Evolutionary conservation across 1,284 basidiomycete species (phyloP).

Genomic region (Bondarzewia mesenterica): DNA sequence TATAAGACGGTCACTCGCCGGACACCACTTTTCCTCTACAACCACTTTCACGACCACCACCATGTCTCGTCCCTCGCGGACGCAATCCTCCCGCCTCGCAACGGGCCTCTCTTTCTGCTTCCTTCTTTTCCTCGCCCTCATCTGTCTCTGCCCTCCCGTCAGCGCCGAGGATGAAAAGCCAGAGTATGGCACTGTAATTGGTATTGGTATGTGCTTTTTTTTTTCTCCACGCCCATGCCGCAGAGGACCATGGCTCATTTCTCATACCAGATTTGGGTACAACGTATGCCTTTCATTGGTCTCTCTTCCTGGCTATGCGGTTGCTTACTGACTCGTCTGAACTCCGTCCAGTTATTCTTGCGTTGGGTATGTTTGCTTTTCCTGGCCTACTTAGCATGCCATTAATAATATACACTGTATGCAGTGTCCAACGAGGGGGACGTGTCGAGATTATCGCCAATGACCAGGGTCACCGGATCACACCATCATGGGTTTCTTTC

Average conservation of each 20-base stretch:
- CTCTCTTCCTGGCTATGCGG: not conserved
- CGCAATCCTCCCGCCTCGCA: constrained; percentile 48
- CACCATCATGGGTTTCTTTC: constrained; percentile 92
- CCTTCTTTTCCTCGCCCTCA: constrained; percentile 54
- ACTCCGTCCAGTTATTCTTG: constrained; percentile 55
- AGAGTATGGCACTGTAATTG: constrained; percentile 90
- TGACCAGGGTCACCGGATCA: constrained; percentile 96
- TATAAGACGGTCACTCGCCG: not conserved
- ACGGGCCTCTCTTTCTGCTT: constrained; percentile 60
- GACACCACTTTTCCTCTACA: not conserved
- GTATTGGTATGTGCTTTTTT: constrained; percentile 70
- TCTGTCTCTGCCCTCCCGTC: constrained; percentile 54
- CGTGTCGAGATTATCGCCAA: constrained; percentile 96
- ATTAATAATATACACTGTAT: not conserved
- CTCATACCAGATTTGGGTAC: constrained; percentile 62
- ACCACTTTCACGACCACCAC: constrained; percentile 11
- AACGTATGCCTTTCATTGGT: constrained; percentile 39
- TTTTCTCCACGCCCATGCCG: not conserved
- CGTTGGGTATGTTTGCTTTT: constrained; percentile 41
- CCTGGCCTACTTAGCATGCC: constrained; percentile 1
- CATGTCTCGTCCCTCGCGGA: constrained; percentile 33
- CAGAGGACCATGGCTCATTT: constrained; percentile 18
- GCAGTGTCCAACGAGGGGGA: constrained; percentile 85
- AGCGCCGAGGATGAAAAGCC: constrained; percentile 49
- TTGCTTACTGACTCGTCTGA: constrained; percentile 15